Conservation (phyloP, 495 filamentous ascomycete species). For the Xylaria venustula region DNA sequence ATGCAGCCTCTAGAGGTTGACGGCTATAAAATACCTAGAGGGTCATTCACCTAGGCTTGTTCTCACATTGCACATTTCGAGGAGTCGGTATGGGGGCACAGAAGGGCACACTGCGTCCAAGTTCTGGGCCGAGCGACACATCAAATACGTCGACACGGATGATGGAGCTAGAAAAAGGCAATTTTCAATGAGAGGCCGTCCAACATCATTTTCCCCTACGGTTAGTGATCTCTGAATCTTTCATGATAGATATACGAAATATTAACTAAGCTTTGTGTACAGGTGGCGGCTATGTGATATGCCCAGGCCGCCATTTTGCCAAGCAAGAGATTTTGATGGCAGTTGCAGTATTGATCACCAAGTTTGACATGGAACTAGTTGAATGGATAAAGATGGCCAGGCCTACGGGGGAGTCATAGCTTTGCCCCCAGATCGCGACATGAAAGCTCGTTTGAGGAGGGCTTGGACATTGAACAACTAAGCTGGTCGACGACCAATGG, state of each 20-base stretch:
- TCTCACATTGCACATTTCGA: neutral
- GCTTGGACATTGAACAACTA: neutral
- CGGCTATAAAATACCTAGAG: neutral
- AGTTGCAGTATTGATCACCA: conserved; percentile 45
- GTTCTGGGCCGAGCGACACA: conserved; percentile 36
- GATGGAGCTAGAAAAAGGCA: neutral
- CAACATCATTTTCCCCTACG: conserved; percentile 32
- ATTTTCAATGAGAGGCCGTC: conserved; percentile 15
- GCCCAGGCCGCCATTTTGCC: conserved; percentile 49
- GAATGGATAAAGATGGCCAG: conserved; percentile 24
- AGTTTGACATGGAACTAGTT: conserved; percentile 52
- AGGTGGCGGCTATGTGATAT: conserved; percentile 41
- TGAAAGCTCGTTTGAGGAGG: conserved; percentile 28
- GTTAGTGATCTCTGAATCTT: conserved; percentile 18
- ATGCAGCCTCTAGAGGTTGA: conserved; percentile 3
- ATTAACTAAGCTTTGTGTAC: neutral
- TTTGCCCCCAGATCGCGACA: conserved; percentile 33
- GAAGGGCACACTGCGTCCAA: conserved; percentile 28
- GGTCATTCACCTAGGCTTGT: neutral
- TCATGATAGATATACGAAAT: neutral
- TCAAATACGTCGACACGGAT: conserved; percentile 10
- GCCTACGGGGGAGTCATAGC: conserved; percentile 20
- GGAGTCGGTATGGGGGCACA: conserved; percentile 12
- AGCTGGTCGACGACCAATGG: neutral
- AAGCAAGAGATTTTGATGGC: conserved; percentile 51